A percentile compares a stretch with the other conserved stretches of the same genome.
Evolutionary conservation across 2,329 filamentous ascomycete genomes (phyloP).

Genomic region (Fusarium nanum): DNA sequence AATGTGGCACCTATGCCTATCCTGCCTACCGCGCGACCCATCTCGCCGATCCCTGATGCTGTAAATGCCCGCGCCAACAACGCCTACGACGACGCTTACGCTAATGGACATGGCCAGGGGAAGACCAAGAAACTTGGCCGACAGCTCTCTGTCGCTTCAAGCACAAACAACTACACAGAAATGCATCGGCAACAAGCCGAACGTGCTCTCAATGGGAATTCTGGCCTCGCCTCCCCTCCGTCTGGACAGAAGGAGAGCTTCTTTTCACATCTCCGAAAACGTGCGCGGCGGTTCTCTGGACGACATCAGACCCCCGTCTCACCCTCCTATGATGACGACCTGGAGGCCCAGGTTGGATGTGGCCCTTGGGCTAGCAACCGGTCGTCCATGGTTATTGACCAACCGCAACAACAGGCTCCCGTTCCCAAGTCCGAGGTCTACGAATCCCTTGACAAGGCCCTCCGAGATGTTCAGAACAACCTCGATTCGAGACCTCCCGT

Average conservation of each 20-base stretch:
- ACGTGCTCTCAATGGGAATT: constrained; percentile 85
- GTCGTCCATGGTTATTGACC: constrained; percentile 84
- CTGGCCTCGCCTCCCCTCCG: constrained; percentile 79
- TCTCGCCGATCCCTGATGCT: constrained; percentile 94
- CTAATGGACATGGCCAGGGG: constrained; percentile 62
- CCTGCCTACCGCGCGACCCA: constrained; percentile 90
- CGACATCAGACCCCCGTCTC: constrained; percentile 86
- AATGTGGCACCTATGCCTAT: constrained; percentile 94
- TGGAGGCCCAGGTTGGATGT: constrained; percentile 93
- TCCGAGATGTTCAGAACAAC: constrained; percentile 65
- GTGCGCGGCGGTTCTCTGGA: constrained; percentile 90
- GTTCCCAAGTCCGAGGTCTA: constrained; percentile 67
- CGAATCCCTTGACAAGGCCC: constrained; percentile 70
- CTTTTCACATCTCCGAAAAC: constrained; percentile 96
- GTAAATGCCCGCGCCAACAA: constrained; percentile 89
- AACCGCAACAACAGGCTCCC: constrained; percentile 60
- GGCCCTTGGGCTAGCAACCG: constrained; percentile 88
- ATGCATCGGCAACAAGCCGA: constrained; percentile 92
- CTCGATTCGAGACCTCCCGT: constrained; percentile 60
- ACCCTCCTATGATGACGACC: constrained; percentile 85
- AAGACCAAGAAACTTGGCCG: constrained; percentile 93
- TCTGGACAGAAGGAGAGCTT: constrained; percentile 92
- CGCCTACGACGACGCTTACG: constrained; percentile 63
- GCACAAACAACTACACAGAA: constrained; percentile 92
- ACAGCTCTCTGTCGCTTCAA: constrained; percentile 91